Conservation (phyloP, 495 filamentous ascomycete species). For the Cryomyces minteri region DNA sequence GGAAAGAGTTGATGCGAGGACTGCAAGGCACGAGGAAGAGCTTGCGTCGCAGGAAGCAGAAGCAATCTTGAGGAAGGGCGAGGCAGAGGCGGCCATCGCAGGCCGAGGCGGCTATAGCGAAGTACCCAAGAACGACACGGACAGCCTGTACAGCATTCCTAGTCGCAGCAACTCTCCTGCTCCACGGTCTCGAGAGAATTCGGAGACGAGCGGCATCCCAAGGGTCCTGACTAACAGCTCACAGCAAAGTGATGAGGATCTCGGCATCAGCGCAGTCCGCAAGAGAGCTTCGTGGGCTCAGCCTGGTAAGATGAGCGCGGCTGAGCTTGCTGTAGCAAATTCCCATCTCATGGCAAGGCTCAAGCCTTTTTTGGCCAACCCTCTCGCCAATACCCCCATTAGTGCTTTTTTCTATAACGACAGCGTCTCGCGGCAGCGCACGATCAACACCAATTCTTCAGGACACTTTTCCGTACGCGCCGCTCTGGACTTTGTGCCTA, state of each 20-base stretch:
- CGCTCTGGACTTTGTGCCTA: conserved; percentile 74
- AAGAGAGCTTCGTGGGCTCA: conserved; percentile 31
- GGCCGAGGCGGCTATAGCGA: conserved; percentile 43
- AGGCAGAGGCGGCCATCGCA: conserved; percentile 51
- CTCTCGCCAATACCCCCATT: conserved; percentile 51
- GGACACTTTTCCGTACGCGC: conserved; percentile 72
- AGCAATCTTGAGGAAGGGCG: conserved; percentile 49
- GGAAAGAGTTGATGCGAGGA: conserved; percentile 14
- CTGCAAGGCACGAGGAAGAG: conserved; percentile 34
- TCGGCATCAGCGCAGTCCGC: conserved; percentile 16
- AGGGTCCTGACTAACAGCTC: conserved; percentile 4
- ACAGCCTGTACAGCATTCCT: conserved; percentile 5
- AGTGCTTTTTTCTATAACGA: conserved; percentile 91
- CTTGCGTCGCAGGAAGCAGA: conserved; percentile 53
- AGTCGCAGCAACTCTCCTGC: conserved; percentile 2
- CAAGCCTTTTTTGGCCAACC: conserved; percentile 73
- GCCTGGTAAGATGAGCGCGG: conserved; percentile 38
- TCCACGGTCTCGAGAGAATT: conserved; percentile 1
- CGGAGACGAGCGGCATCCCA: neutral
- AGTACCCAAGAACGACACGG: conserved; percentile 18
- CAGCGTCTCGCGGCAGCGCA: conserved; percentile 53
- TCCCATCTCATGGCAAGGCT: conserved; percentile 70
- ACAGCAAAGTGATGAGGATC: conserved; percentile 14
- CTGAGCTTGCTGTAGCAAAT: conserved; percentile 65
- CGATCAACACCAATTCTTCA: conserved; percentile 59